A percentile compares a stretch with the other conserved stretches of the same genome.
These are phyloP conservation scores for Melaleuca alternifolia DNA, from an alignment of 345 rosid species.

Conservation along the genomic window DNA sequence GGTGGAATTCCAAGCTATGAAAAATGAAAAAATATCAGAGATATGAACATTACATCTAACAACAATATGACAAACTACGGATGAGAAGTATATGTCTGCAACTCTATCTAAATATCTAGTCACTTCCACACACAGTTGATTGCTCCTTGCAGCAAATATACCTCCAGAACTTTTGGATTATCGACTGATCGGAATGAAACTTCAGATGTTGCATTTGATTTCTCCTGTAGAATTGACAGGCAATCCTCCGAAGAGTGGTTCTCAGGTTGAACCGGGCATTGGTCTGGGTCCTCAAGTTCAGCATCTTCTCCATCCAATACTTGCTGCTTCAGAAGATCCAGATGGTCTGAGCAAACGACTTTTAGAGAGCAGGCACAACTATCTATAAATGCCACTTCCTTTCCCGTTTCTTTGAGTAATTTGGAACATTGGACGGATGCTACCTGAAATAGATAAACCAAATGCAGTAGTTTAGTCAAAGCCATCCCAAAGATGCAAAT, in stretches of 20 bases:
- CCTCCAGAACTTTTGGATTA: conserved; percentile 19
- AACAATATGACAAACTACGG: background rate
- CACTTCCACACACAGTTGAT: background rate
- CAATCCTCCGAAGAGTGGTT: conserved; percentile 7
- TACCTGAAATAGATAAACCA: conserved; percentile 16
- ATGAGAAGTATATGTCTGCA: background rate
- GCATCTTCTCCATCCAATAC: conserved; percentile 7
- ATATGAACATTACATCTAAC: background rate
- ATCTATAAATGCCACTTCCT: conserved; percentile 11
- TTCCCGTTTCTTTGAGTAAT: conserved; percentile 6
- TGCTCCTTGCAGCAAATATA: conserved; percentile 1
- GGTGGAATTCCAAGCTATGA: background rate
- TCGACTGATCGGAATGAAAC: conserved; percentile 7
- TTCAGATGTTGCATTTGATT: conserved; percentile 6
- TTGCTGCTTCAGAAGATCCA: conserved; percentile 18
- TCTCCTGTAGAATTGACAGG: conserved; percentile 1
- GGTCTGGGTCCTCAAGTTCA: conserved; percentile 26
- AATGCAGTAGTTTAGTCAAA: background rate
- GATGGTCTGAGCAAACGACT: conserved; percentile 22
- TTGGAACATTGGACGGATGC: conserved; percentile 24
- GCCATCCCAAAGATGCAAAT: background rate
- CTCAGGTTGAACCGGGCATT: conserved; percentile 32
- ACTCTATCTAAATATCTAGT: background rate
- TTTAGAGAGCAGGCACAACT: conserved; percentile 29
- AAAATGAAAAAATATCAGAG: background rate